A percentile compares a stretch with the other conserved stretches of the same genome.
phyloP scores from a whole-genome alignment of 352 stramenopile species.

The Elongisporangium senticosum region DNA sequence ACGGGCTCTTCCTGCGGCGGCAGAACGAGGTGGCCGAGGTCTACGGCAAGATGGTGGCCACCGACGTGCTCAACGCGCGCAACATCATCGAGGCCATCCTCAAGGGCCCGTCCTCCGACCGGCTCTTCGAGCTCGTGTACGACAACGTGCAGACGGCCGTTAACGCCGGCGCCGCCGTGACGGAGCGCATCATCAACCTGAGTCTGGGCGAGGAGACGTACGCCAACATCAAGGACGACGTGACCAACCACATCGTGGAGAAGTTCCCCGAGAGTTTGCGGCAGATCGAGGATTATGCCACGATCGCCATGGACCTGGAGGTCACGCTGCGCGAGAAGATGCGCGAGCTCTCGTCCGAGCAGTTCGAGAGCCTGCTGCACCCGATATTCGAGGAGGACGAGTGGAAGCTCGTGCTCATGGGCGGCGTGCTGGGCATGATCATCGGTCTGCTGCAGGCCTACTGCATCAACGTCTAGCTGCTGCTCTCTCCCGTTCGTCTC shows the following conservation, averaged over 20 bases:
- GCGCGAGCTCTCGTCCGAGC: conserved; percentile 74
- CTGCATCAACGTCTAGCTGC: conserved; percentile 75
- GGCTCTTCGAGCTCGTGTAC: conserved; percentile 84
- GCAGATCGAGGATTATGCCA: conserved; percentile 93
- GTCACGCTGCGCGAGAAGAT: conserved; percentile 91
- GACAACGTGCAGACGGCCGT: conserved; percentile 85
- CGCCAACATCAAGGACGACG: conserved; percentile 82
- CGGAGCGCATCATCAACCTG: conserved; percentile 83
- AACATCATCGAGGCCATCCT: conserved; percentile 89
- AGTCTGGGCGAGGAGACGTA: conserved; percentile 81
- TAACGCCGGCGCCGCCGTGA: conserved; percentile 65
- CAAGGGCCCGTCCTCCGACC: conserved; percentile 82
- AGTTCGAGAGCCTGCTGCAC: conserved; percentile 96
- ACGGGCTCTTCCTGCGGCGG: conserved; percentile 93
- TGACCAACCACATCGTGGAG: conserved; percentile 84
- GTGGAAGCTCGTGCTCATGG: conserved; percentile 97
- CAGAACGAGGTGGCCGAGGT: conserved; percentile 89
- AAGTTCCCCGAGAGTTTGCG: conserved; percentile 84
- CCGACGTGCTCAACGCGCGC: conserved; percentile 82
- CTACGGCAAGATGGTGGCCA: conserved; percentile 81
- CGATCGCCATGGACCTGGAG: conserved; percentile 88
- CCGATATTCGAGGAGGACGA: conserved; percentile 99
- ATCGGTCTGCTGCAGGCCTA: conserved; percentile 92
- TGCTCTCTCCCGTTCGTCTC: too few relatives aligned
- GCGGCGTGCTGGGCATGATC: conserved; percentile 88